These are phyloP conservation scores for Tinospora cordifolia DNA, from an alignment of 164 flowering plant species.

Conservation along the genomic window DNA sequence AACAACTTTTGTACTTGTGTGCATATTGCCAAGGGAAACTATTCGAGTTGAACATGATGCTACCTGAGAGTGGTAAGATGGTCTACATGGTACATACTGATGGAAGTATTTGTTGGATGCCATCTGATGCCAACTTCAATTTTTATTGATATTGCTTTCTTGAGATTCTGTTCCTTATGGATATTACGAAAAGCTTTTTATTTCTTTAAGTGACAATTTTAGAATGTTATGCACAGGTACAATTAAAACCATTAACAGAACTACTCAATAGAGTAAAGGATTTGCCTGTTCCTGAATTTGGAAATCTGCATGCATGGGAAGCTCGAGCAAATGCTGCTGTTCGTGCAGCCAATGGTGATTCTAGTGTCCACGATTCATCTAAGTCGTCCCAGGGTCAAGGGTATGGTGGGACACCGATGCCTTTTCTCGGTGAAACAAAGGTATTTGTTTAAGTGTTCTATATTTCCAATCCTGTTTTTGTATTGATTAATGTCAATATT, in stretches of 20 bases:
- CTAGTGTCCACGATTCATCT: slow-evolving; percentile 49
- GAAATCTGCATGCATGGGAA: slow-evolving; percentile 89
- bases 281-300: slow-evolving; percentile 75
- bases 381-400: slow-evolving; percentile 56
- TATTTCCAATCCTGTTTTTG: not conserved
- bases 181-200: not conserved
- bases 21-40: too few relatives aligned
- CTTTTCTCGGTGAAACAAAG: slow-evolving; percentile 85
- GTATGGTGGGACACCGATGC: slow-evolving; percentile 76
- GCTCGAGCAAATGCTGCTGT: slow-evolving; percentile 60
- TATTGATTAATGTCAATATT: not conserved
- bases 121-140: not conserved
- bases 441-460: slow-evolving; percentile 21
- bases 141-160: too few relatives aligned
- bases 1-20: too few relatives aligned
- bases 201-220: slow-evolving; percentile 7
- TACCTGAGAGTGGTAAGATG: too few relatives aligned
- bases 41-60: too few relatives aligned
- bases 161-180: not conserved
- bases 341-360: slow-evolving; percentile 53
- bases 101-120: too few relatives aligned
- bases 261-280: slow-evolving; percentile 84
- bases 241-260: slow-evolving; percentile 77
- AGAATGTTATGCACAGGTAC: slow-evolving; percentile 54
- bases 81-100: too few relatives aligned